Conservation (phyloP, 306 rosid species). For the Quercus glauca region DNA sequence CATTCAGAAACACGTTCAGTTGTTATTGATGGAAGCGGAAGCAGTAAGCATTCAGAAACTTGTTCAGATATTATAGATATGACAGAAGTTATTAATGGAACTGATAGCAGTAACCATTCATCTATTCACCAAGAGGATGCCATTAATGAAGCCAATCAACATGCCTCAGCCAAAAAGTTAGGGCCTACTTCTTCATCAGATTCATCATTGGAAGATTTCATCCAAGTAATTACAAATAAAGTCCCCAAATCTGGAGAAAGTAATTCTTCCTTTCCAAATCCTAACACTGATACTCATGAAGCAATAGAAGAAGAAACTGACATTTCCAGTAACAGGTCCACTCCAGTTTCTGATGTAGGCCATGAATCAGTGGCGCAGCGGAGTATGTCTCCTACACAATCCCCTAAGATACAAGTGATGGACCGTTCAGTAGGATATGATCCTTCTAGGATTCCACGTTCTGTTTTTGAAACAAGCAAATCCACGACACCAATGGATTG, state of each 20-base stretch:
- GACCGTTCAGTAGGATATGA: conserved; percentile 53
- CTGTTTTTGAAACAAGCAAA: conserved; percentile 45
- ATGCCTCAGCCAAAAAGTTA: conserved; percentile 12
- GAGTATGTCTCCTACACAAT: conserved; percentile 29
- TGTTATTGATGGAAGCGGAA: conserved; percentile 18
- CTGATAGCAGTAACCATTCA: conserved; percentile 13
- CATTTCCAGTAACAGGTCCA: conserved; percentile 14
- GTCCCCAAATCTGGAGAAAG: conserved; percentile 5
- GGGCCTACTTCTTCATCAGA: conserved; percentile 25
- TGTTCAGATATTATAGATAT: not conserved
- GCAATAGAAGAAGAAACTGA: conserved; percentile 22
- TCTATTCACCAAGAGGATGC: conserved; percentile 10
- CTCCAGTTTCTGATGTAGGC: conserved; percentile 19
- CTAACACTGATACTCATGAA: not conserved
- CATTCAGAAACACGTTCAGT: not conserved
- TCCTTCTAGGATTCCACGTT: conserved; percentile 62
- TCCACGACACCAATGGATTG: conserved; percentile 53
- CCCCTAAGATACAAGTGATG: conserved; percentile 70
- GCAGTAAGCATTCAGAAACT: not conserved
- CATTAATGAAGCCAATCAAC: conserved; percentile 9
- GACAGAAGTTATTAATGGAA: not conserved
- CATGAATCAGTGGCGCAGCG: conserved; percentile 16
- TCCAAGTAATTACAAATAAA: conserved; percentile 16
- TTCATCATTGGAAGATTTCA: conserved; percentile 27
- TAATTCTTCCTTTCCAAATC: not conserved